Evolutionary conservation across 495 filamentous ascomycete species (phyloP).

Genomic region (Aspergillus nidulans): DNA sequence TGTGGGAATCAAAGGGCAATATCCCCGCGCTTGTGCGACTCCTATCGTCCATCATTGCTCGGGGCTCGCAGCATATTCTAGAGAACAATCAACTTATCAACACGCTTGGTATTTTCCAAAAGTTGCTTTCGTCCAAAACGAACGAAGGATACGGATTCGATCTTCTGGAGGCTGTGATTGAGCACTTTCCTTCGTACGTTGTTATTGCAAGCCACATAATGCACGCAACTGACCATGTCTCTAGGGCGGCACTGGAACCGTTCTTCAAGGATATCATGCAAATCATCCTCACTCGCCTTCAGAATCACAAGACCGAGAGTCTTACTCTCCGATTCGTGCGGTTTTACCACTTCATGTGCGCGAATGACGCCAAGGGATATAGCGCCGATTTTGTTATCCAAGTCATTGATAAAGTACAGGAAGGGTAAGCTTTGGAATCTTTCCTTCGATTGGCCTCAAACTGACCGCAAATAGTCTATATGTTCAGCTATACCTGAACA

Average conservation of each 20-base stretch:
- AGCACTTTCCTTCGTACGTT: constrained; percentile 64
- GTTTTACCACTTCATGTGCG: constrained; percentile 87
- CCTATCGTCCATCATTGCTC: constrained; percentile 76
- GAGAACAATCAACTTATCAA: constrained; percentile 72
- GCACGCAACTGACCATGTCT: constrained; percentile 9
- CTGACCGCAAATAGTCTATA: constrained; percentile 58
- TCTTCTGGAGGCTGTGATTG: constrained; percentile 73
- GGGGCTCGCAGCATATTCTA: constrained; percentile 65
- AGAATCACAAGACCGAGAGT: constrained; percentile 70
- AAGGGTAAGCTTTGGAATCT: constrained; percentile 47
- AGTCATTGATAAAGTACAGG: constrained; percentile 74
- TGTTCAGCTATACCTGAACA: constrained; percentile 71
- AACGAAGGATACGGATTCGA: constrained; percentile 82
- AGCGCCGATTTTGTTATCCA: constrained; percentile 86
- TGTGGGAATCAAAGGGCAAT: constrained; percentile 91
- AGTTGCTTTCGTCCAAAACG: constrained; percentile 67
- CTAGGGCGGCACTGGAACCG: constrained; percentile 58
- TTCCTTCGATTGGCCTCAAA: background rate
- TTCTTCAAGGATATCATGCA: constrained; percentile 78
- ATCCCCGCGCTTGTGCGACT: constrained; percentile 84
- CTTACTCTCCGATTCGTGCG: constrained; percentile 79
- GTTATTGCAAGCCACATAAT: background rate
- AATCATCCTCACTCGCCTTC: constrained; percentile 77
- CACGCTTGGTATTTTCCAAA: constrained; percentile 89
- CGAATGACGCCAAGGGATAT: constrained; percentile 67